Evolutionary conservation across 2,329 filamentous ascomycete genomes (phyloP).

Genomic region (Calonectria pteridis): DNA sequence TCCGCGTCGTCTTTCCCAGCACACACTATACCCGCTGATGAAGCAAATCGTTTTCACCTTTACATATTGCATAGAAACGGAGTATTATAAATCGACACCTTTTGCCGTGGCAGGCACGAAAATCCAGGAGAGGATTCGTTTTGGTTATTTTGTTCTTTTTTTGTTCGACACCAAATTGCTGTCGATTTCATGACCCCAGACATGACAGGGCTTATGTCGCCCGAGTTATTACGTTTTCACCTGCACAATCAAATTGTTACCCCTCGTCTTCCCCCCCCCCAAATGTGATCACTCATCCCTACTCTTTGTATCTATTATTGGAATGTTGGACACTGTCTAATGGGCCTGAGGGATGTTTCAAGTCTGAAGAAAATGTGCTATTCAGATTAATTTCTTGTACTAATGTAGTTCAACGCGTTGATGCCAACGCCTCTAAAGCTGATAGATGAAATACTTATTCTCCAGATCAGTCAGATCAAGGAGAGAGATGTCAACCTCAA

Average conservation of each 20-base stretch:
- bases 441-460: conserved; percentile 36
- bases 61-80: conserved; percentile 32
- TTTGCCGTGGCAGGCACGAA: not conserved
- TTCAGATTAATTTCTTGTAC: conserved; percentile 4
- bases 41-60: conserved; percentile 36
- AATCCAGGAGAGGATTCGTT: conserved; percentile 10
- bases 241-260: conserved; percentile 2
- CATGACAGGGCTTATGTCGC: conserved; percentile 19
- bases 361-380: not conserved
- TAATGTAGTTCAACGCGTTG: conserved; percentile 1
- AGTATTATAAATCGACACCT: conserved; percentile 24
- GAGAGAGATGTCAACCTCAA: conserved; percentile 37
- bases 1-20: conserved; percentile 23
- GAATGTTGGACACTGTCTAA: conserved; percentile 3
- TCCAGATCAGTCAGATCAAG: conserved; percentile 38
- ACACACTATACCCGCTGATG: conserved; percentile 36
- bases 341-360: not conserved
- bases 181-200: conserved; percentile 20
- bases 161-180: not conserved
- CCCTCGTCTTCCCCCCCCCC: not conserved
- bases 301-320: conserved; percentile 4
- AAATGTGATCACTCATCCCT: conserved; percentile 1
- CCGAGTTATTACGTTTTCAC: not conserved
- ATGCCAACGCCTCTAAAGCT: conserved; percentile 8
- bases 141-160: conserved; percentile 10